These are phyloP conservation scores for Colletotrichum nymphaeae DNA, from an alignment of 2,329 filamentous ascomycete genomes.

Conservation along the genomic window DNA sequence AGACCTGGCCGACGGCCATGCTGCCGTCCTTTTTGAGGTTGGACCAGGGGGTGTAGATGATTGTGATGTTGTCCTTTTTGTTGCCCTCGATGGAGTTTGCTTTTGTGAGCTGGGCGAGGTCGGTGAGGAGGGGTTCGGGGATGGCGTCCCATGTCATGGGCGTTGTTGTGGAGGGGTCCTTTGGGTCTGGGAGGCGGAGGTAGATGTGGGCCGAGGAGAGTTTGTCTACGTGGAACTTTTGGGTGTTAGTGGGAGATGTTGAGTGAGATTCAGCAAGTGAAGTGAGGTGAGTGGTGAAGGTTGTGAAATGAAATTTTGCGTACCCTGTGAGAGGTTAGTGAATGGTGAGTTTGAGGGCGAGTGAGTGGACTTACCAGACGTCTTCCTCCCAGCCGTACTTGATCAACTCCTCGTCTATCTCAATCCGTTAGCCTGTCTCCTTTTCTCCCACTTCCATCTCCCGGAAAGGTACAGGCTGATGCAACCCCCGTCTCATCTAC, in stretches of 20 bases:
- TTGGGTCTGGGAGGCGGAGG: slow-evolving; percentile 81
- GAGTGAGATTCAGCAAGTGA: background rate
- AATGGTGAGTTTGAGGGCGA: background rate
- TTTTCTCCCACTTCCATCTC: background rate
- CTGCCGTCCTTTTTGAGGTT: slow-evolving; percentile 95
- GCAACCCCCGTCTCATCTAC: slow-evolving; percentile 16
- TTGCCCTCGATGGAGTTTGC: slow-evolving; percentile 99
- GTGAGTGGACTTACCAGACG: slow-evolving; percentile 75
- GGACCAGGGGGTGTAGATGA: slow-evolving; percentile 98
- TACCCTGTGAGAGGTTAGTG: slow-evolving; percentile 41
- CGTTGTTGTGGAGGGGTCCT: slow-evolving; percentile 53
- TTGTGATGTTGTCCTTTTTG: slow-evolving; percentile 96
- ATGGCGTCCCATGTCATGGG: slow-evolving; percentile 78
- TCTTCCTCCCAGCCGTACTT: slow-evolving; percentile 95
- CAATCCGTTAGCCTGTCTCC: background rate
- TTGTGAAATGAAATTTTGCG: slow-evolving; percentile 12
- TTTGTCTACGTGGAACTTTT: slow-evolving; percentile 97
- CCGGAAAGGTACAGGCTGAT: background rate
- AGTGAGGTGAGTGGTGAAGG: slow-evolving; percentile 22
- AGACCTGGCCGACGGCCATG: slow-evolving; percentile 95
- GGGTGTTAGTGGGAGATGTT: background rate
- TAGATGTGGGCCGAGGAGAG: slow-evolving; percentile 97
- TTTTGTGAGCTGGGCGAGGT: slow-evolving; percentile 97
- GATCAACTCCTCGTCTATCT: slow-evolving; percentile 92
- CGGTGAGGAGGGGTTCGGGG: slow-evolving; percentile 77